phyloP scores from a whole-genome alignment of 306 rosid genomes.

The Prunus fruticosa region DNA sequence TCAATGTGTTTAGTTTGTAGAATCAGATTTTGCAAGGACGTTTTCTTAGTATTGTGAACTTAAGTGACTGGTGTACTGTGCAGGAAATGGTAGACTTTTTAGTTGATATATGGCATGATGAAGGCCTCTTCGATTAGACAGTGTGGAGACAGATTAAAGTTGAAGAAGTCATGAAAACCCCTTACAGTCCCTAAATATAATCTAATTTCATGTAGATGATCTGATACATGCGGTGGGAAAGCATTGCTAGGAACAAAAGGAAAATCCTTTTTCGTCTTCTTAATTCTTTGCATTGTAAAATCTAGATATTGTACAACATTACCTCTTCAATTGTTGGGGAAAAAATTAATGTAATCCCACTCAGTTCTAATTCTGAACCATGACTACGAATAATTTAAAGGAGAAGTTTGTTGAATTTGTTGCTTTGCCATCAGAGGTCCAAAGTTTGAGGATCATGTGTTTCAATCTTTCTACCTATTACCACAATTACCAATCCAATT shows the following conservation, averaged over 20 bases:
- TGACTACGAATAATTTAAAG: not conserved
- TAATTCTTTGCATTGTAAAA: not conserved
- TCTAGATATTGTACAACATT: not conserved
- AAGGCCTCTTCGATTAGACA: constrained; percentile 66
- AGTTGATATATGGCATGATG: constrained; percentile 91
- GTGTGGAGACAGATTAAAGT: not conserved
- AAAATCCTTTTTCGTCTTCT: not conserved
- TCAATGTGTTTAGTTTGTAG: not conserved
- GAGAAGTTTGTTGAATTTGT: too few species aligned
- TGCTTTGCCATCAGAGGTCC: not conserved
- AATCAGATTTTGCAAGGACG: not conserved
- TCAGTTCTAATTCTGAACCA: not conserved
- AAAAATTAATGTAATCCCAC: not conserved
- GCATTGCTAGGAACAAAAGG: not conserved
- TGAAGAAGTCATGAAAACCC: constrained; percentile 4
- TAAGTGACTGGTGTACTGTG: constrained; percentile 26
- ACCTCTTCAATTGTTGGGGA: not conserved
- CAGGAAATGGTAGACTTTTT: constrained; percentile 99
- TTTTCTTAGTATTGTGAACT: constrained; percentile 5
- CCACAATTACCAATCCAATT: too few species aligned
- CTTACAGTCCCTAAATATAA: constrained; percentile 8
- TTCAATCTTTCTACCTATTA: not conserved
- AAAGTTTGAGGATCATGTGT: not conserved
- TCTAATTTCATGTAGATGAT: constrained; percentile 17
- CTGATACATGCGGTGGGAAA: constrained; percentile 1